phyloP scores from a whole-genome alignment of 257 asterid species.

The Fraxinus pennsylvanica region DNA sequence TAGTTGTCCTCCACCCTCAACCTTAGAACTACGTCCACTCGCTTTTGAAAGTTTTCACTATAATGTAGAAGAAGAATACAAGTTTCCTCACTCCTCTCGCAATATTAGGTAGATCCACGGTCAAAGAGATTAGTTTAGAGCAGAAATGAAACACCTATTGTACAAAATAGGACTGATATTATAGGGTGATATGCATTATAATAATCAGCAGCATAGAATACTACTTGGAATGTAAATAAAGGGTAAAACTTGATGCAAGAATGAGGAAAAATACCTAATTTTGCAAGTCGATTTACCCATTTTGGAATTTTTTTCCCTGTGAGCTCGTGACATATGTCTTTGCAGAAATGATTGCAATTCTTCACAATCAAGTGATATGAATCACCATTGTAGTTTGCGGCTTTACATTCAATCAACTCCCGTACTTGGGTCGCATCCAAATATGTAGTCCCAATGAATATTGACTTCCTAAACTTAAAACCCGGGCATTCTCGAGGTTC shows the following conservation, averaged over 20 bases:
- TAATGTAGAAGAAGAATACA: background rate
- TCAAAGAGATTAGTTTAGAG: background rate
- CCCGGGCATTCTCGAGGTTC: constrained; percentile 96
- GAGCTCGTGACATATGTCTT: constrained; percentile 74
- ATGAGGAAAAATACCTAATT: constrained; percentile 55
- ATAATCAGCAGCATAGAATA: background rate
- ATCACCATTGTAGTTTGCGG: constrained; percentile 81
- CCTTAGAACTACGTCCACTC: background rate
- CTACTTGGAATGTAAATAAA: background rate
- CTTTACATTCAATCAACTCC: constrained; percentile 82
- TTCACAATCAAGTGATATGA: constrained; percentile 84
- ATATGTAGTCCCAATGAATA: constrained; percentile 70
- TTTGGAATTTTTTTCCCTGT: constrained; percentile 81
- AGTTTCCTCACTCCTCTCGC: background rate
- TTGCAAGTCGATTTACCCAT: constrained; percentile 96
- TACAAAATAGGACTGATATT: background rate
- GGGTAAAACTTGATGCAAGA: background rate
- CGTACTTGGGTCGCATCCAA: constrained; percentile 65
- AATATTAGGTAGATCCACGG: background rate
- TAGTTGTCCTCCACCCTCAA: background rate
- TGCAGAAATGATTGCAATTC: constrained; percentile 96
- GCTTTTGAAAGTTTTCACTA: background rate
- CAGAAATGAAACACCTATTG: background rate
- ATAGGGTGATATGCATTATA: background rate
- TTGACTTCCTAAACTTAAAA: constrained; percentile 81